These are phyloP conservation scores for Grosmannia huntii DNA, from an alignment of 2,329 filamentous ascomycete species.

Conservation along the genomic window DNA sequence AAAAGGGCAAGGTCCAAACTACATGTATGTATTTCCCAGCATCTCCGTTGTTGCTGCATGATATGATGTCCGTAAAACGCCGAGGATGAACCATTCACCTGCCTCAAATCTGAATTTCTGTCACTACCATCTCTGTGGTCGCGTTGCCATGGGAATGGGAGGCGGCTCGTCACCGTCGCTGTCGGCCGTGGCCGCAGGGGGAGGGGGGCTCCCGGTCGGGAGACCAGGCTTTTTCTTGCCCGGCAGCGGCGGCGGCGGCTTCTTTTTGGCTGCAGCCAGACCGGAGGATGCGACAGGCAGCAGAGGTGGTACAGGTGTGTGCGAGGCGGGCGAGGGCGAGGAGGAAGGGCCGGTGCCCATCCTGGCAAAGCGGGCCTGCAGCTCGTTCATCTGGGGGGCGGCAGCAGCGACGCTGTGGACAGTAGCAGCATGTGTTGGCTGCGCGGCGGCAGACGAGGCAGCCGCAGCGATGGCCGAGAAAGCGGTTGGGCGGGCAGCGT, in stretches of 20 bases:
- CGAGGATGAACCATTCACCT: background rate
- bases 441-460: background rate
- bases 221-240: conserved; percentile 38
- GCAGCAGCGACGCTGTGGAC: background rate
- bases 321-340: no score
- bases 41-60: no score
- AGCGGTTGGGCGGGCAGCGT: background rate
- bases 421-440: conserved; percentile 4
- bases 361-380: conserved; percentile 55
- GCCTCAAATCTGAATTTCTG: no score
- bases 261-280: conserved; percentile 33
- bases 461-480: conserved; percentile 6
- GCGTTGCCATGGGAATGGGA: conserved; percentile 38
- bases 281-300: conserved; percentile 5
- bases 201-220: conserved; percentile 7
- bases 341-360: conserved; percentile 29
- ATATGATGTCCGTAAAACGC: background rate
- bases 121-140: conserved; percentile 24
- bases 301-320: no score
- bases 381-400: conserved; percentile 44
- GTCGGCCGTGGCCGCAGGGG: background rate
- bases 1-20: no score
- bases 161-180: conserved; percentile 23
- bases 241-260: conserved; percentile 36
- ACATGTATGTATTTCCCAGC: background rate